Evolutionary conservation across 805 yeast species (phyloP).

Genomic region (Ogataea zsoltii): DNA sequence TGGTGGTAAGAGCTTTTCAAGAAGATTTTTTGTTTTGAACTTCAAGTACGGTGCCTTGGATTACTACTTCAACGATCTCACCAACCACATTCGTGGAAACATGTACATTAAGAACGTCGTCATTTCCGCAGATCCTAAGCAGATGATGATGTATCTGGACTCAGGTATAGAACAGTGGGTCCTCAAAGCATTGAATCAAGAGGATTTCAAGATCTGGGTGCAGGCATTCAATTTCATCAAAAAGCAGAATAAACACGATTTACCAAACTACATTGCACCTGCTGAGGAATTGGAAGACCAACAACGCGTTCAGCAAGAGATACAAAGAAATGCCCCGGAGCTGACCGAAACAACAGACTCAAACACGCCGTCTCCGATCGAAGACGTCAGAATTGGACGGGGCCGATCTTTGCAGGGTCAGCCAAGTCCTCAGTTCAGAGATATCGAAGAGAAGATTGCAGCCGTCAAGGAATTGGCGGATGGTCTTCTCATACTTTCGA

Average conservation of each 20-base stretch:
- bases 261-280: conserved; percentile 1
- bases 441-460: conserved; percentile 20
- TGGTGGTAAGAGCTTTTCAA: conserved; percentile 81
- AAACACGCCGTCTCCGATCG: conserved; percentile 6
- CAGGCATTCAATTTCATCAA: conserved; percentile 66
- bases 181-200: conserved; percentile 62
- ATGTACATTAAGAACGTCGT: conserved; percentile 84
- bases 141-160: conserved; percentile 74
- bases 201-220: conserved; percentile 81
- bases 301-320: conserved; percentile 9
- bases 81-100: conserved; percentile 80
- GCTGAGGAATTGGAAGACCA: conserved; percentile 2
- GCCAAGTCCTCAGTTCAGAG: conserved; percentile 15
- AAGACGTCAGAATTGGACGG: conserved; percentile 23
- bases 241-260: conserved; percentile 25
- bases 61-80: conserved; percentile 71
- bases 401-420: conserved; percentile 1
- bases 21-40: conserved; percentile 82
- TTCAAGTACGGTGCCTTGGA: conserved; percentile 79
- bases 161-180: conserved; percentile 96
- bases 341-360: neutral
- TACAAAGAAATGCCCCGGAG: conserved; percentile 15
- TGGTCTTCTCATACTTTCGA: conserved; percentile 7
- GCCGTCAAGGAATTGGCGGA: conserved; percentile 19
- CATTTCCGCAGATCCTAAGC: conserved; percentile 73